Percentiles rank a stretch among this genome's conserved stretches.
Conservation (phyloP, 2,329 filamentous ascomycete genomes). For the Conoideocrella luteorostrata region DNA sequence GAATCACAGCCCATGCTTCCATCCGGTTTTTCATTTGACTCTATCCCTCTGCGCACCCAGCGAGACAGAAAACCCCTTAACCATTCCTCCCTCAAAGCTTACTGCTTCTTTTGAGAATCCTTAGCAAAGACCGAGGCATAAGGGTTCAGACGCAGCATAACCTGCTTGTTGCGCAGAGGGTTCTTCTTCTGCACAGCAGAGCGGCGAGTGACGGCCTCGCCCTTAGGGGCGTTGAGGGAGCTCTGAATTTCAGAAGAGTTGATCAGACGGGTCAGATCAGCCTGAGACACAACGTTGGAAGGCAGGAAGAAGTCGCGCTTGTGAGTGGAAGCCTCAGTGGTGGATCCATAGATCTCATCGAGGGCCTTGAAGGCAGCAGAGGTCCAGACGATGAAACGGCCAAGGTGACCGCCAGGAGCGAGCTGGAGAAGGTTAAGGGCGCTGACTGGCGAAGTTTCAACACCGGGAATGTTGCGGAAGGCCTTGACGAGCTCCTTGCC, state of each 20-base stretch:
- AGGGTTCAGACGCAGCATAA: constrained; percentile 96
- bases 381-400: constrained; percentile 98
- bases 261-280: constrained; percentile 95
- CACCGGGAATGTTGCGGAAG: constrained; percentile 98
- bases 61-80: constrained; percentile 16
- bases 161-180: constrained; percentile 97
- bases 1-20: too few relatives aligned
- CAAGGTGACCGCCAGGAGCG: constrained; percentile 96
- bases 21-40: too few relatives aligned
- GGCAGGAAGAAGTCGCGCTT: constrained; percentile 99
- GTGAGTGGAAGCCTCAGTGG: constrained; percentile 78
- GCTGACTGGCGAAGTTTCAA: constrained; percentile 92
- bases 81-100: not conserved
- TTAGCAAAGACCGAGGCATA: constrained; percentile 89
- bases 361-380: constrained; percentile 94
- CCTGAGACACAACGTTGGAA: constrained; percentile 84
- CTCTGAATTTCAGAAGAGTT: constrained; percentile 98
- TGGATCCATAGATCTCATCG: constrained; percentile 93
- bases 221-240: constrained; percentile 87
- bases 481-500: constrained; percentile 89
- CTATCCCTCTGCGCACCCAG: constrained; percentile 33
- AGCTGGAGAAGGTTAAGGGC: constrained; percentile 98
- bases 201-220: constrained; percentile 84
- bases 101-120: constrained; percentile 41
- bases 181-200: constrained; percentile 98